Evolutionary conservation across 805 yeast genomes (phyloP), one percentile per base, ranked within the genome.

Genomic region (Kodamaea laetipori): DNA sequence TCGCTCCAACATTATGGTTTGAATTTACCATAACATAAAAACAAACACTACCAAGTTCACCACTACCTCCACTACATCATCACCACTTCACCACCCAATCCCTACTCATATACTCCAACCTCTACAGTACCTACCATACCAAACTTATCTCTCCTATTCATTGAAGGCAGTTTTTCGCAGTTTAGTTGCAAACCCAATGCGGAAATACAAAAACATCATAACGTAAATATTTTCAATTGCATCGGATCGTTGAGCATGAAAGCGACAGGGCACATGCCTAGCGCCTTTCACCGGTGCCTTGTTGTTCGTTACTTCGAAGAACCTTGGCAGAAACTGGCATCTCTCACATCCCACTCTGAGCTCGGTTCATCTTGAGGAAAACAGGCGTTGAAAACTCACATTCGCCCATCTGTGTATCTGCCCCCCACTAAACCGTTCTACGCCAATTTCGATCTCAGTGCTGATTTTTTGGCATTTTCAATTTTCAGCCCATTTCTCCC

Each of bases 201-300:
- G 44, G 44, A 33, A 41, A 41, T 27, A 33, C 44, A 41, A 33
- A 41, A 30, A 30, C 17, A 30, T 19, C 10, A 11, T 30, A 30
- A 30, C 34, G 34, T 30, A 30, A 30, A 30, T 30, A 30, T 30
- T 30, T 30, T 30, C 34, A 30, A 30, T 30, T 30, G 34, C 34
- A 30, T 30, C 18, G 17, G 19, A 30, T n/a, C 34, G 17, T 11
- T 13, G 11, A 30, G 19, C 6, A 3, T 30, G 34, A 13, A 30
- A 13, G 34, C 34, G 6, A 13, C 18, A 30, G 34, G 34, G 34
- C 34, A 30, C 34, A 12, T 30, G 34, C 34, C 17, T n/a, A 11
- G 19, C 6, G 34, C 34, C 19, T 30, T 17, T 4, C 34, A 30
- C 34, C 7, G 10, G n/a, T 13, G 3, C 10, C 18, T 15, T 30